A percentile compares a stretch with the other conserved stretches of the same genome.
Evolutionary conservation across 805 yeast genomes (phyloP).

Genomic region (Wickerhamomyces hampshirensis): DNA sequence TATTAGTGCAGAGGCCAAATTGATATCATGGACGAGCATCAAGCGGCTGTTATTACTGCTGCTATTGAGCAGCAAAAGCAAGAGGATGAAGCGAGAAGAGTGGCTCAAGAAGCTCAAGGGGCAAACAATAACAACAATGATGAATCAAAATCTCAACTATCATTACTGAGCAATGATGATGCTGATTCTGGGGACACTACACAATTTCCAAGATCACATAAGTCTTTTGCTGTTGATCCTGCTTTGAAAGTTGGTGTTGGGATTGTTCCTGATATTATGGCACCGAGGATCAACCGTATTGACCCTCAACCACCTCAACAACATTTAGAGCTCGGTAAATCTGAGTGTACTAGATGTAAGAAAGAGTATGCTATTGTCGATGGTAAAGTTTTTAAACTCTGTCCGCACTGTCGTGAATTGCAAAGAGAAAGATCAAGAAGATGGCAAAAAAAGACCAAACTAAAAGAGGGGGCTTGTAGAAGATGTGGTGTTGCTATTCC

Average conservation of each 20-base stretch:
- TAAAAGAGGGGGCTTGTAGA: conserved; percentile 57
- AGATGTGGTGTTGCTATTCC: conserved; percentile 58
- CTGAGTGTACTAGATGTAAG: conserved; percentile 52
- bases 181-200: neutral
- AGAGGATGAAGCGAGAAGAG: conserved; percentile 8
- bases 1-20: neutral
- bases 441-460: conserved; percentile 60
- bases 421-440: conserved; percentile 59
- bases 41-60: conserved; percentile 22
- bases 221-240: conserved; percentile 21
- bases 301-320: conserved; percentile 4
- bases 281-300: conserved; percentile 14
- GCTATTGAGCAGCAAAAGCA: conserved; percentile 31
- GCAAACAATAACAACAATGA: conserved; percentile 35
- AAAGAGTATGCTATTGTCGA: conserved; percentile 46
- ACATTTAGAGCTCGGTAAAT: conserved; percentile 2
- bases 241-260: conserved; percentile 22
- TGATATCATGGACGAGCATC: conserved; percentile 8
- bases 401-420: conserved; percentile 59
- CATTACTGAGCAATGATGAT: neutral
- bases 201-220: conserved; percentile 7
- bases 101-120: conserved; percentile 61
- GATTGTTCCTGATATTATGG: conserved; percentile 17
- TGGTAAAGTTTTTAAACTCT: conserved; percentile 43
- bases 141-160: neutral